These are phyloP conservation scores for Potentilla sterilis DNA, from an alignment of 306 rosid species.

Conservation along the genomic window DNA sequence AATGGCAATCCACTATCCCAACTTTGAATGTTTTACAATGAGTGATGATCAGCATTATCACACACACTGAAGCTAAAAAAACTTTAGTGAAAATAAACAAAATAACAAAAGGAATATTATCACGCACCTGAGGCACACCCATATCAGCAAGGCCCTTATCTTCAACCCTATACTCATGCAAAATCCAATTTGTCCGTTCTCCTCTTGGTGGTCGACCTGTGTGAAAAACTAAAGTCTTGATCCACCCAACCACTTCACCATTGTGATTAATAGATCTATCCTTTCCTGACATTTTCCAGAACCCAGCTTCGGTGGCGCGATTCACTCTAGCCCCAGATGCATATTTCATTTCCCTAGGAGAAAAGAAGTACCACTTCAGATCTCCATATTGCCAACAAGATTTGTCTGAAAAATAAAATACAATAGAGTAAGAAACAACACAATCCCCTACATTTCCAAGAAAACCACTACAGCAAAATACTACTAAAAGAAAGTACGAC, in stretches of 20 bases:
- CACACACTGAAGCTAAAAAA: not conserved
- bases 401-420: slow-evolving; percentile 35
- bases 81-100: not conserved
- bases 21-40: not conserved
- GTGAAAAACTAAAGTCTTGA: slow-evolving; percentile 67
- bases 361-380: slow-evolving; percentile 72
- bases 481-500: not conserved
- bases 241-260: slow-evolving; percentile 48
- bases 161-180: slow-evolving; percentile 73
- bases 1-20: not conserved
- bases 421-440: not conserved
- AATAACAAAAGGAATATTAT: not conserved
- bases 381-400: slow-evolving; percentile 47
- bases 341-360: slow-evolving; percentile 56
- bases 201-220: slow-evolving; percentile 52
- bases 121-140: slow-evolving; percentile 47
- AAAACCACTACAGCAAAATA: not conserved
- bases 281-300: slow-evolving; percentile 78
- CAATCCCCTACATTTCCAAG: not conserved
- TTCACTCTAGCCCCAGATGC: slow-evolving; percentile 53
- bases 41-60: not conserved
- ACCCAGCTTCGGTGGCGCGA: slow-evolving; percentile 54
- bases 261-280: slow-evolving; percentile 38
- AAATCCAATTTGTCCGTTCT: slow-evolving; percentile 75
- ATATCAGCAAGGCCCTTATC: slow-evolving; percentile 37